Evolutionary conservation across 805 yeast species (phyloP).

Genomic region (Wickerhamomyces bovis): DNA sequence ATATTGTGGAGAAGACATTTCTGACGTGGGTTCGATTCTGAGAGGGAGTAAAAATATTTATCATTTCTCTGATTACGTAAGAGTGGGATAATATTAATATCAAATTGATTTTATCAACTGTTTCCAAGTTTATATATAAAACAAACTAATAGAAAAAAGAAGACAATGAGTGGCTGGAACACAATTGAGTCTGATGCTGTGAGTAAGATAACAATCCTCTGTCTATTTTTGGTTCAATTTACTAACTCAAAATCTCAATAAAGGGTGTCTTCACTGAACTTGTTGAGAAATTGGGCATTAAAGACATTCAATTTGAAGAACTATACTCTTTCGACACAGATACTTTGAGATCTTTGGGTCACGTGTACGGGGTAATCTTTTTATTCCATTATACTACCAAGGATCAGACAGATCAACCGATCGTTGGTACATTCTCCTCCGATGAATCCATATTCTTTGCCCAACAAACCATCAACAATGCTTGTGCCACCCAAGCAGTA

Average conservation of each 20-base stretch:
- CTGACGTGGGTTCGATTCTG: background rate
- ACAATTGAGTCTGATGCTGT: slow-evolving; percentile 63
- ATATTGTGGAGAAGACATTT: background rate
- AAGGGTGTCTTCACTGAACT: slow-evolving; percentile 59
- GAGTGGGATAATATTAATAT: too few relatives aligned
- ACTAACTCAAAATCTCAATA: background rate
- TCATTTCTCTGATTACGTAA: background rate
- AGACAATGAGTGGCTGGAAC: slow-evolving; percentile 40
- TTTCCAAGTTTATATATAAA: too few relatives aligned
- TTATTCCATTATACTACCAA: slow-evolving; percentile 52
- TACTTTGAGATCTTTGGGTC: slow-evolving; percentile 29
- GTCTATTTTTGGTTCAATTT: too few relatives aligned
- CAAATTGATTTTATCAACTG: too few relatives aligned
- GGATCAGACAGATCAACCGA: slow-evolving; percentile 32
- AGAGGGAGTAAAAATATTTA: background rate
- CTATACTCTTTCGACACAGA: slow-evolving; percentile 46
- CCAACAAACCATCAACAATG: slow-evolving; percentile 56
- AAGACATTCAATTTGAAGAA: slow-evolving; percentile 52
- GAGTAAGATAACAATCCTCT: background rate
- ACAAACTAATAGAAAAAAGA: background rate
- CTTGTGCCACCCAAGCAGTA: slow-evolving; percentile 73
- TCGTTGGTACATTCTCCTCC: slow-evolving; percentile 36
- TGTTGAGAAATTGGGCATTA: slow-evolving; percentile 47
- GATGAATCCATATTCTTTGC: slow-evolving; percentile 48
- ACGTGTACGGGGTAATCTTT: slow-evolving; percentile 55